These are phyloP conservation scores for Moesziomyces antarcticus DNA, from an alignment of 1,284 basidiomycete genomes.

Conservation along the genomic window DNA sequence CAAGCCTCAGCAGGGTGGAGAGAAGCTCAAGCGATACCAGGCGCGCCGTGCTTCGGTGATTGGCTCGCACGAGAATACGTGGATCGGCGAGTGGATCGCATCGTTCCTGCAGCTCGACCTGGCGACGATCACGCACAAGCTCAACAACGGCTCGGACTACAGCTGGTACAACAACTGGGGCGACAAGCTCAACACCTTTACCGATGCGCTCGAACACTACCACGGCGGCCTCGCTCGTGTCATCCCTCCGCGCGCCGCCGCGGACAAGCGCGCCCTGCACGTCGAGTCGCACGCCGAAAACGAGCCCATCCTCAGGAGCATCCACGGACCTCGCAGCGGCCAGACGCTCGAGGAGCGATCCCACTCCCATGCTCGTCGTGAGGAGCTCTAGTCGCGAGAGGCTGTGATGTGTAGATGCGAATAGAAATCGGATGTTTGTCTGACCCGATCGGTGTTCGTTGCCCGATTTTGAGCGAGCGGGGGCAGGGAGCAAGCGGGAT, in stretches of 20 bases:
- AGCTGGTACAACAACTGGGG: constrained; percentile 53
- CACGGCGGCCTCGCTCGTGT: constrained; percentile 44
- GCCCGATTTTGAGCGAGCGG: neutral
- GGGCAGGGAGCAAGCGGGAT: neutral
- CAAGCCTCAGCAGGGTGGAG: constrained; percentile 19
- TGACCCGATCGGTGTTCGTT: neutral
- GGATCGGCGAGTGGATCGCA: constrained; percentile 55
- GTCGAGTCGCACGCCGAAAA: constrained; percentile 34
- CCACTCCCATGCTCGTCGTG: constrained; percentile 23
- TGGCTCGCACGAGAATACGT: constrained; percentile 62
- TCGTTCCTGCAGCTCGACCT: constrained; percentile 50
- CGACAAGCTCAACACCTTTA: constrained; percentile 39
- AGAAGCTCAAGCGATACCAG: constrained; percentile 31
- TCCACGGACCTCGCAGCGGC: constrained; percentile 29
- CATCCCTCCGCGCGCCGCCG: constrained; percentile 17
- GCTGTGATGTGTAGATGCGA: too few relatives aligned
- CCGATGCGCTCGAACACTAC: constrained; percentile 52
- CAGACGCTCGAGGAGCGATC: constrained; percentile 23
- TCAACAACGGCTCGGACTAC: constrained; percentile 55
- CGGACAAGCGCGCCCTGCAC: constrained; percentile 29
- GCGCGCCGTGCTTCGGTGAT: constrained; percentile 20
- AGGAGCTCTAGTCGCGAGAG: constrained; percentile 15
- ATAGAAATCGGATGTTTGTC: too few relatives aligned
- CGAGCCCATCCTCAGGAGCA: constrained; percentile 37
- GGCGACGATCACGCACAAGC: constrained; percentile 34